A percentile compares a stretch with the other conserved stretches of the same genome.
These are phyloP conservation scores for Phellopilus nigrolimitatus DNA, from an alignment of 1,284 basidiomycete genomes.

Conservation along the genomic window DNA sequence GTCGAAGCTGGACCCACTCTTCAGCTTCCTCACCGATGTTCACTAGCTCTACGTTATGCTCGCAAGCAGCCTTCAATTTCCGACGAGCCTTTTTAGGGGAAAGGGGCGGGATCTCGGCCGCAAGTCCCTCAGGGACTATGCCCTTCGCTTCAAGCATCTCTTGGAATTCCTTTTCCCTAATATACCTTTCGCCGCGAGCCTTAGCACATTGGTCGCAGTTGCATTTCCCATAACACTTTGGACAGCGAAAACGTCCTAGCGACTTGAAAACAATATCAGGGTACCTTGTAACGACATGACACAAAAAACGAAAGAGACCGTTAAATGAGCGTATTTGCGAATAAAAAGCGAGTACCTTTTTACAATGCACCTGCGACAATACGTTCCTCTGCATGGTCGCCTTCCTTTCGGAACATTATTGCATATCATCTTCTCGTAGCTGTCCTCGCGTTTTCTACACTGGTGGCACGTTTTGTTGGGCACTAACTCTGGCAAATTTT, in stretches of 20 bases:
- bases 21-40: too few species aligned
- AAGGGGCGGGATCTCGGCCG: too few species aligned
- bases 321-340: not conserved
- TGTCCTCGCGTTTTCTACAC: not conserved
- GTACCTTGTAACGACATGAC: not conserved
- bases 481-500: not conserved
- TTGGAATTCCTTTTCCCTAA: too few species aligned
- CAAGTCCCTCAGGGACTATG: too few species aligned
- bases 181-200: too few species aligned
- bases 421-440: not conserved
- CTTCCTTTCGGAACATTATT: not conserved
- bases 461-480: constrained; percentile 1
- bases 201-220: too few species aligned
- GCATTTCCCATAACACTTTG: too few species aligned
- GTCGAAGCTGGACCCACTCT: too few species aligned
- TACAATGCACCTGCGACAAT: constrained; percentile 2
- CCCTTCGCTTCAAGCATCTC: too few species aligned
- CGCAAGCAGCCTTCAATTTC: too few species aligned
- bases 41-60: too few species aligned
- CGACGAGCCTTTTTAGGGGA: too few species aligned
- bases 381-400: not conserved
- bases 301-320: not conserved
- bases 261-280: not conserved
- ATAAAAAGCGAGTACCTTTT: not conserved
- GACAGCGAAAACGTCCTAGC: not conserved